Evolutionary conservation across 2,329 filamentous ascomycete genomes (phyloP).

Genomic region (Colletotrichum caudatum): DNA sequence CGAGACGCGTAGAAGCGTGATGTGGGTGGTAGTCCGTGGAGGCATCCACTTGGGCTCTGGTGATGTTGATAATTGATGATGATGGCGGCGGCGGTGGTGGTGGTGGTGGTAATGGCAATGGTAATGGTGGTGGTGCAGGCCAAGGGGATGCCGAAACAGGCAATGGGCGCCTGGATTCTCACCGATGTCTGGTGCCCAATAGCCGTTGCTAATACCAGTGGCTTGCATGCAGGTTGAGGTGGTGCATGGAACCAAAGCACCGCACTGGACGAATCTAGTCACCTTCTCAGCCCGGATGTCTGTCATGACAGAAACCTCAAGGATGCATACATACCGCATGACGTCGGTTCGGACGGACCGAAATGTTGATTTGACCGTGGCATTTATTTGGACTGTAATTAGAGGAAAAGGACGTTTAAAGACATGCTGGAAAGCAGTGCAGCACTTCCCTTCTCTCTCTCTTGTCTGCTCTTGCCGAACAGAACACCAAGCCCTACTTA

Average conservation of each 20-base stretch:
- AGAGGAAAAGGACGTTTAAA: not conserved
- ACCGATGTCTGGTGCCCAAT: slow-evolving; percentile 37
- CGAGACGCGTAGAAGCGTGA: slow-evolving; percentile 28
- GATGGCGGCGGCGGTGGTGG: no score
- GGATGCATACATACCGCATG: not conserved
- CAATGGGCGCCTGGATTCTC: slow-evolving; percentile 28
- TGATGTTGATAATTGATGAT: no score
- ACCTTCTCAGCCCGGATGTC: not conserved
- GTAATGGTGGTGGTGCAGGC: slow-evolving; percentile 11
- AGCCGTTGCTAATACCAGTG: slow-evolving; percentile 20
- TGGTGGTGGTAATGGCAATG: not conserved
- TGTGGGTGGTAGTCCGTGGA: slow-evolving; percentile 1
- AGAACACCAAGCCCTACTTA: not conserved
- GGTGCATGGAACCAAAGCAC: slow-evolving; percentile 9
- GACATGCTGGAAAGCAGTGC: not conserved
- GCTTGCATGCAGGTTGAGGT: slow-evolving; percentile 32
- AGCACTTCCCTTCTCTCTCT: not conserved
- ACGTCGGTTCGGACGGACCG: not conserved
- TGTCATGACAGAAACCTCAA: not conserved
- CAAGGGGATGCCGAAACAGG: slow-evolving; percentile 8
- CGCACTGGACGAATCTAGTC: slow-evolving; percentile 7
- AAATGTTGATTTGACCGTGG: not conserved
- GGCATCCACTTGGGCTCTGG: slow-evolving; percentile 36
- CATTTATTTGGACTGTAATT: not conserved
- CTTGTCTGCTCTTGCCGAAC: not conserved